phyloP scores from a whole-genome alignment of 1,284 basidiomycete species.

The Grifola frondosa region DNA sequence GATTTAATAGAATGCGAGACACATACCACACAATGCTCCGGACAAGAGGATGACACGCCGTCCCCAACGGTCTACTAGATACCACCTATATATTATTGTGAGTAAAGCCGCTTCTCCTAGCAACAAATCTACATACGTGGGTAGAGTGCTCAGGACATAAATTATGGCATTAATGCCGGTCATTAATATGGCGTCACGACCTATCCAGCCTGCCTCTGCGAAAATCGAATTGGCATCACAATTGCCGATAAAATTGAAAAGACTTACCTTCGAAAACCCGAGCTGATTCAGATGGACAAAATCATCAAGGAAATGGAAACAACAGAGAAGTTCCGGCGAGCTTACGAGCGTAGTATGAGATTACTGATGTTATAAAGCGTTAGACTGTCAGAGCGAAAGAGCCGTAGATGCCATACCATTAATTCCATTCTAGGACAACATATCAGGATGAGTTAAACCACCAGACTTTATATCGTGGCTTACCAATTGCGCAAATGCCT shows the following conservation, averaged over 20 bases:
- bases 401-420: constrained; percentile 56
- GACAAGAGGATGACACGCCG: constrained; percentile 88
- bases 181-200: constrained; percentile 96
- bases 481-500: constrained; percentile 93
- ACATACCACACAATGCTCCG: constrained; percentile 82
- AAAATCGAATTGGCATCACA: constrained; percentile 15
- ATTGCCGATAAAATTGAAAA: constrained; percentile 3
- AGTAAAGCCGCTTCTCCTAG: constrained; percentile 12
- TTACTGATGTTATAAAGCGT: constrained; percentile 50
- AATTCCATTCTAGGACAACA: constrained; percentile 72
- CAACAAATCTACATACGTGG: constrained; percentile 56
- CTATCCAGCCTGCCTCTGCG: constrained; percentile 94
- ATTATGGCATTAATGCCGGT: constrained; percentile 92
- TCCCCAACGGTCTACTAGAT: constrained; percentile 91
- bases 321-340: constrained; percentile 14
- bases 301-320: constrained; percentile 9
- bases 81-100: constrained; percentile 67
- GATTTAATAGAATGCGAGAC: neutral
- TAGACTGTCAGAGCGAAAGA: constrained; percentile 4
- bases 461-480: too few species aligned
- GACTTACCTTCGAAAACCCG: constrained; percentile 80
- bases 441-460: constrained; percentile 10
- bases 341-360: constrained; percentile 92
- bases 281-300: constrained; percentile 47
- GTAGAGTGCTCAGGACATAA: constrained; percentile 82